A percentile compares a stretch with the other conserved stretches of the same genome.
These are phyloP conservation scores for Trichosporon faecale DNA, from an alignment of 1,284 basidiomycete species.

Conservation along the genomic window DNA sequence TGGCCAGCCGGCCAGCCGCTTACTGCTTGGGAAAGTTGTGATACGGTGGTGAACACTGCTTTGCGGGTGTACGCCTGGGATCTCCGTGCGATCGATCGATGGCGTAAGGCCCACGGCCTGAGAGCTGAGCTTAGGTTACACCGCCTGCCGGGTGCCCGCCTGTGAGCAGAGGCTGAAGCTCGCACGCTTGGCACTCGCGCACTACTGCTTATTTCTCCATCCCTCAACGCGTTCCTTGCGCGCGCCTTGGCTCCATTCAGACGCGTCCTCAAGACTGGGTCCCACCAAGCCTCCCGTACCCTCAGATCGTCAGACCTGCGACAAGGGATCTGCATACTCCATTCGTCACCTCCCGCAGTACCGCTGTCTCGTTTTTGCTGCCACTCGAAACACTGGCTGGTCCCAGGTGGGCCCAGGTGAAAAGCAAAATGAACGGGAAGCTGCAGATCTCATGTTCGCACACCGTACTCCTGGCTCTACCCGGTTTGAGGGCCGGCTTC, in stretches of 20 bases:
- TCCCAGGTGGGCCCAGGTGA: background rate
- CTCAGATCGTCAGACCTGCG: background rate
- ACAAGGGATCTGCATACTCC: background rate
- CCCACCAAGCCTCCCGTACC: background rate
- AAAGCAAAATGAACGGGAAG: conserved; percentile 2
- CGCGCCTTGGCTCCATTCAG: background rate
- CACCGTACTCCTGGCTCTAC: background rate
- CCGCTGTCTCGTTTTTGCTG: background rate
- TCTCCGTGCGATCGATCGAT: background rate
- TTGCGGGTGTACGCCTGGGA: background rate
- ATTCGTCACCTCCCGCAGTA: background rate
- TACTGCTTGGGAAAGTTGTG: background rate
- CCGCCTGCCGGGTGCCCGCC: background rate
- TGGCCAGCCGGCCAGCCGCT: background rate
- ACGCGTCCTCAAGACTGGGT: background rate
- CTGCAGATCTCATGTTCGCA: conserved; percentile 4
- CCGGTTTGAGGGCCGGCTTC: background rate
- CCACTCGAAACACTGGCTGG: background rate
- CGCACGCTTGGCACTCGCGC: background rate
- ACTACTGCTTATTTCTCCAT: background rate
- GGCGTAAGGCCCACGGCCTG: background rate
- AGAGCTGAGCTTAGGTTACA: background rate
- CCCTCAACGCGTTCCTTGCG: background rate
- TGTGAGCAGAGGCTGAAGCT: background rate
- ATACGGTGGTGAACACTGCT: background rate